A percentile compares a stretch with the other conserved stretches of the same genome.
phyloP scores from a whole-genome alignment of 2,329 filamentous ascomycete genomes.

The Lachnellula occidentalis region DNA sequence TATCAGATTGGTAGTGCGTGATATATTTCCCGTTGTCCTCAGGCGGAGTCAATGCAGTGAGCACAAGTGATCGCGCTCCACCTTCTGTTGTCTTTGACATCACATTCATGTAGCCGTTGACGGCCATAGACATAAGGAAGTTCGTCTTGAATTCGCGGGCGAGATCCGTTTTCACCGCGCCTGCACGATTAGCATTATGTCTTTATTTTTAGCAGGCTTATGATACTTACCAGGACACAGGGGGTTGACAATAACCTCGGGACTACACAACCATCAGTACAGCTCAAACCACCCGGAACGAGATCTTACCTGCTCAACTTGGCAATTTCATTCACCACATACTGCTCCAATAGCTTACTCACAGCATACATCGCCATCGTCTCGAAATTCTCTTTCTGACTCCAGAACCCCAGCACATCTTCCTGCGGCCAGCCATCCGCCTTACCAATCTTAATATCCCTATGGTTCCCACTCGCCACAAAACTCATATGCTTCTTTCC shows the following conservation, averaged over 20 bases:
- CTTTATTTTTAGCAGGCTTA: neutral
- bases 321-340: conserved; percentile 22
- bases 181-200: conserved; percentile 3
- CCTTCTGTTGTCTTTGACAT: conserved; percentile 28
- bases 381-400: conserved; percentile 18
- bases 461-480: conserved; percentile 22
- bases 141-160: conserved; percentile 19
- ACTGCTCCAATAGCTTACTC: conserved; percentile 26
- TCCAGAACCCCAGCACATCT: conserved; percentile 18
- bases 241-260: conserved; percentile 21
- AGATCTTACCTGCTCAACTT: conserved; percentile 19
- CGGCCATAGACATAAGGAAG: conserved; percentile 5
- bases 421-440: conserved; percentile 16
- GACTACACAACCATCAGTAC: conserved; percentile 5
- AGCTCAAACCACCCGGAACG: neutral
- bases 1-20: conserved; percentile 20
- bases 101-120: conserved; percentile 15
- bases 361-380: conserved; percentile 17
- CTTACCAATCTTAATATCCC: conserved; percentile 7
- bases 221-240: conserved; percentile 19
- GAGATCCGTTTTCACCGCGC: conserved; percentile 24
- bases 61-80: conserved; percentile 28
- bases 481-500: conserved; percentile 22
- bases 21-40: conserved; percentile 25
- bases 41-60: conserved; percentile 23